Base-by-base conservation (phyloP, 2,329 filamentous ascomycete genomes). In the Escovopsis sp. region DNA sequence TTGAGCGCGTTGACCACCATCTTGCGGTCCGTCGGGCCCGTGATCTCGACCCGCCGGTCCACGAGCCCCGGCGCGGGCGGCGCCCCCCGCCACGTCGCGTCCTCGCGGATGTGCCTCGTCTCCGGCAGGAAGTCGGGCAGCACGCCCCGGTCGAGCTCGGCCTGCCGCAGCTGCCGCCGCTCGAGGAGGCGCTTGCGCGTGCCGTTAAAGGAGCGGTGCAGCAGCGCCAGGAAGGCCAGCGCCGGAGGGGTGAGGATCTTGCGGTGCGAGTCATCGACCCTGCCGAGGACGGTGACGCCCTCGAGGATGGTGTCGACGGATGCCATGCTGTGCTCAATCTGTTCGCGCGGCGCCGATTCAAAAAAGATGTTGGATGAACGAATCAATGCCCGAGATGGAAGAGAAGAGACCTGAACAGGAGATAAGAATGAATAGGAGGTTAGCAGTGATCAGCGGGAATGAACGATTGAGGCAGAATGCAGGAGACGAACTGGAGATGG, bases 1-100 rank as follows among this genome's bases (percentile, higher is more conserved):
- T 96, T 98, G 60, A 96, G 60, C 9, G 91, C 91, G 62, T 98
- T 98, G 49, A 96, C 85, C 39, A 96, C 87, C 91, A 98, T 98
- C 75, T 96, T 98, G 53, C 91, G 77, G 66, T 96, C 91, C 6
- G 88, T 95, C 1, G 91, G 91, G 8, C 91, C 91, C 5, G 91
- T 98, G 58, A 96, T 98, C 70, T 98, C 91, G 30, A 95, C 85
- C 47, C 91, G 79, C 51, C 91, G 82, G 68, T 98, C 91, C 37
- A 94, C 79, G 43, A 96, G 75, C 45, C 91, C 91, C 0, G 91
- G 89, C 7, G 89, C 91, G 15, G 91, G 91, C 41, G 82, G 76
- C 36, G 91, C 87, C 48, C 86, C 91, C 68, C 78, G 91, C 91
- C 91, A 98, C 54, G 87, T 80, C 61, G 84, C 77, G 64, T 94